Conservation (phyloP, 345 rosid species). For the Brassica napus region Da-Ae NC_063435.1:19727001-19727500, state of each 20-base stretch:
- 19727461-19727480: neutral
- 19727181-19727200: constrained; percentile 64
- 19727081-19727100: constrained; percentile 4
- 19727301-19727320: constrained; percentile 84
- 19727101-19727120: constrained; percentile 6
- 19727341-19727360: constrained; percentile 95
- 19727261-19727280: constrained; percentile 75
- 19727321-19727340: constrained; percentile 88
- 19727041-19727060: neutral
- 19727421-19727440: neutral
- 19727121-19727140: constrained; percentile 17
- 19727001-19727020: neutral
- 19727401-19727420: constrained; percentile 69
- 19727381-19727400: constrained; percentile 78
- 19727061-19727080: neutral
- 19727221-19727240: constrained; percentile 90
- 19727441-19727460: constrained; percentile 6
- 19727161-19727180: neutral
- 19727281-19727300: constrained; percentile 90
- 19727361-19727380: constrained; percentile 59
- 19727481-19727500: neutral
- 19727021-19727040: neutral
- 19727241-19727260: constrained; percentile 92
- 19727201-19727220: constrained; percentile 76
- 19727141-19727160: neutral